phyloP scores from a whole-genome alignment of 2,329 filamentous ascomycete genomes.

The Fusarium chuoi region DNA sequence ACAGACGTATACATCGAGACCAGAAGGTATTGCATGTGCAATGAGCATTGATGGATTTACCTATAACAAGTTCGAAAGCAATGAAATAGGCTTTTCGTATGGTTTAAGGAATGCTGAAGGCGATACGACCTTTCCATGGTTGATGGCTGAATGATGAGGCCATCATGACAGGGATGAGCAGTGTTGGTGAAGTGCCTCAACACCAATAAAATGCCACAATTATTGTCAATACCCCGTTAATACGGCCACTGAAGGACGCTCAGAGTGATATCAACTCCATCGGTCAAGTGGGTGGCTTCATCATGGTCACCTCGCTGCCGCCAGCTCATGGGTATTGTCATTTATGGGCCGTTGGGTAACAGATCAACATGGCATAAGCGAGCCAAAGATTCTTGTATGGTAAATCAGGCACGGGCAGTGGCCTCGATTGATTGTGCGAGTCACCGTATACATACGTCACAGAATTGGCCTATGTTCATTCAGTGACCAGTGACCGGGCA shows the following conservation, averaged over 20 bases:
- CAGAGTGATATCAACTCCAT: not conserved
- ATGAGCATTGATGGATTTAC: not conserved
- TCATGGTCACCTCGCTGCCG: conserved; percentile 5
- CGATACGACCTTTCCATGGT: not conserved
- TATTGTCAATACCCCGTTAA: too few relatives aligned
- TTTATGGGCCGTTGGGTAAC: not conserved
- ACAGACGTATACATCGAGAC: not conserved
- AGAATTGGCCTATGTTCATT: not conserved
- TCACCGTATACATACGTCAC: not conserved
- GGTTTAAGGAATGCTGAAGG: not conserved
- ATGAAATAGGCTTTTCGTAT: not conserved
- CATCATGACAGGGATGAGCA: conserved; percentile 10
- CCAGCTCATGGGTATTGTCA: not conserved
- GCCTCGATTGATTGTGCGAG: not conserved
- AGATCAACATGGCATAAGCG: not conserved
- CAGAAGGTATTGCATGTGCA: not conserved
- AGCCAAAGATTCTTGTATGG: not conserved
- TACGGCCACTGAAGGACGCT: not conserved
- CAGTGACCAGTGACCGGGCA: not conserved
- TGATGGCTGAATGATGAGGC: not conserved
- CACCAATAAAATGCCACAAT: not conserved
- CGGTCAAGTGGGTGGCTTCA: not conserved
- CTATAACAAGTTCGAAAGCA: not conserved
- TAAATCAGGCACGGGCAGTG: not conserved
- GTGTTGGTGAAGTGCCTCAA: not conserved